Conservation (phyloP, 495 filamentous ascomycete species). For the Penicillium herquei region DNA sequence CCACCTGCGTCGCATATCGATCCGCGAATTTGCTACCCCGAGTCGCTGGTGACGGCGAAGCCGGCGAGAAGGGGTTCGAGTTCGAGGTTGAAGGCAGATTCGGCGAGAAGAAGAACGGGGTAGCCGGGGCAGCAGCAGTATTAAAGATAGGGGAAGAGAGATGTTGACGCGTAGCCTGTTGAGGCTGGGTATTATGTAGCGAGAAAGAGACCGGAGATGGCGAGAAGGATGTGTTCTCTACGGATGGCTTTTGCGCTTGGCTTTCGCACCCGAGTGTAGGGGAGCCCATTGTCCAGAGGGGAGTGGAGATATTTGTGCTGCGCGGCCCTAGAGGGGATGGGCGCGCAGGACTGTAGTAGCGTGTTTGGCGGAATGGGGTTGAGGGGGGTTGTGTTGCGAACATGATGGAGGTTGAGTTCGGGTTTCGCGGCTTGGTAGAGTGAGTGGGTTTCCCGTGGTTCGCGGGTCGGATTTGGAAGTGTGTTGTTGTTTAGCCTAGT, state of each 20-base stretch:
- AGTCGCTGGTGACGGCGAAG: conserved; percentile 12
- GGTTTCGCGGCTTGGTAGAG: conserved; percentile 7
- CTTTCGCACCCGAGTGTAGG: conserved; percentile 7
- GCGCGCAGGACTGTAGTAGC: conserved; percentile 50
- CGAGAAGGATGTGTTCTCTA: conserved; percentile 10
- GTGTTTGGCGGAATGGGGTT: conserved; percentile 27
- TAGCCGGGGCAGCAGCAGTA: conserved; percentile 5
- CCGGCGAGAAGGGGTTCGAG: conserved; percentile 8
- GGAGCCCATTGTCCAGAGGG: conserved; percentile 26
- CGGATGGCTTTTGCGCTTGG: conserved; percentile 9
- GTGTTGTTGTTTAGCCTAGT: conserved; percentile 17
- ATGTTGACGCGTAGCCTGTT: conserved; percentile 1
- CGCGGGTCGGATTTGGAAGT: conserved; percentile 24
- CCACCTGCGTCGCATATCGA: conserved; percentile 28
- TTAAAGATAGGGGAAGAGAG: conserved; percentile 7
- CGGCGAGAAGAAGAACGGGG: background rate
- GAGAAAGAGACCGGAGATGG: conserved; percentile 13
- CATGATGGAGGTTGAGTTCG: conserved; percentile 17
- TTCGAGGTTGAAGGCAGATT: background rate
- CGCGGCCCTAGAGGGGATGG: conserved; percentile 49
- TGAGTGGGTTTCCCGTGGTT: conserved; percentile 8
- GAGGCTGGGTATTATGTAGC: conserved; percentile 8
- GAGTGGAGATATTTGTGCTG: conserved; percentile 26
- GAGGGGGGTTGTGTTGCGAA: conserved; percentile 40
- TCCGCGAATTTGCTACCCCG: conserved; percentile 25